Evolutionary conservation across 1,284 basidiomycete genomes (phyloP).

Genomic region (Malassezia equina): DNA sequence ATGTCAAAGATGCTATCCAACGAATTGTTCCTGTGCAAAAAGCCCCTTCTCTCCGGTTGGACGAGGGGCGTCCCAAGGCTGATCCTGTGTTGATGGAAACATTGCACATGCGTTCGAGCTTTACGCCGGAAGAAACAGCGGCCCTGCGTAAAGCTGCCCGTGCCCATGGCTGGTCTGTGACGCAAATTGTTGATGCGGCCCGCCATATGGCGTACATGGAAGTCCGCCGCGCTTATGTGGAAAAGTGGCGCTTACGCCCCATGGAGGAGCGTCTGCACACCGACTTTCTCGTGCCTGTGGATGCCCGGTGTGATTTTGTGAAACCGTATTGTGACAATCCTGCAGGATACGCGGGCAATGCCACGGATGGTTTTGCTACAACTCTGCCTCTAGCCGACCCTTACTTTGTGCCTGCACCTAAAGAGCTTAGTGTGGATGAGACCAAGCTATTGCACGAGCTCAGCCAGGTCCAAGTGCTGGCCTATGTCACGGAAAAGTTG

Average conservation of each 20-base stretch:
- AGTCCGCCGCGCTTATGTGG: constrained; percentile 12
- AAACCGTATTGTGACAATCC: background rate
- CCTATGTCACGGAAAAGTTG: constrained; percentile 5
- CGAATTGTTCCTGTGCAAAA: background rate
- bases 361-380: constrained; percentile 10
- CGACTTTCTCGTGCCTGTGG: constrained; percentile 14
- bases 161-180: constrained; percentile 11
- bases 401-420: constrained; percentile 3
- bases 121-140: constrained; percentile 5
- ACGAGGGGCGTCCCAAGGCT: constrained; percentile 1
- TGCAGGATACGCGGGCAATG: background rate
- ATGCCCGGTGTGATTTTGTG: background rate
- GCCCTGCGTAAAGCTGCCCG: constrained; percentile 3
- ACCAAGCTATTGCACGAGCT: constrained; percentile 6
- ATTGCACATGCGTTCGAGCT: background rate
- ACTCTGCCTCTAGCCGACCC: constrained; percentile 10
- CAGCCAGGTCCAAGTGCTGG: constrained; percentile 6
- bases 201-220: constrained; percentile 18
- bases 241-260: background rate
- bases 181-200: constrained; percentile 14
- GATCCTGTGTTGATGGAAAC: background rate
- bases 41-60: constrained; percentile 1
- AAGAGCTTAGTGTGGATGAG: background rate
- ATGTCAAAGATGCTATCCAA: background rate
- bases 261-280: constrained; percentile 9